Conservation (phyloP, 352 stramenopile genomes). For the Phytophthora megakarya region DNA sequence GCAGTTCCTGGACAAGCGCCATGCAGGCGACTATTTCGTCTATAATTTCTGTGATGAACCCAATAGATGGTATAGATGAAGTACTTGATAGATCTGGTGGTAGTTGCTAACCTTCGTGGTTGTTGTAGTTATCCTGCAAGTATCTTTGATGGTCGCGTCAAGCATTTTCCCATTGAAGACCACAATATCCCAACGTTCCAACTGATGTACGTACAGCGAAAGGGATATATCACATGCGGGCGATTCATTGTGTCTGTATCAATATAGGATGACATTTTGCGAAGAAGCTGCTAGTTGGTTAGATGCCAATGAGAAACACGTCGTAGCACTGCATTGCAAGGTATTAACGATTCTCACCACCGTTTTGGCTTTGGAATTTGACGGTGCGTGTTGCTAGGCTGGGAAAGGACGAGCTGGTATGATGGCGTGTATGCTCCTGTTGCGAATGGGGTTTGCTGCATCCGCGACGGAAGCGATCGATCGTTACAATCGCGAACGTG, state of each 20-base stretch:
- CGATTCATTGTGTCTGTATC: not conserved
- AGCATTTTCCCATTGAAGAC: slow-evolving; percentile 72
- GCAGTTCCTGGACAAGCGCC: slow-evolving; percentile 54
- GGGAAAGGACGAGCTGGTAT: slow-evolving; percentile 77
- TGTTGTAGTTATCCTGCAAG: slow-evolving; percentile 49
- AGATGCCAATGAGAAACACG: slow-evolving; percentile 36
- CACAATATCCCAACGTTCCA: slow-evolving; percentile 75
- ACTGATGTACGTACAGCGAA: slow-evolving; percentile 48
- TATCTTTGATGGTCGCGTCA: slow-evolving; percentile 53
- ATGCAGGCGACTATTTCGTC: slow-evolving; percentile 66
- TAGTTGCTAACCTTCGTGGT: not conserved
- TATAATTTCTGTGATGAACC: slow-evolving; percentile 79
- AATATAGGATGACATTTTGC: slow-evolving; percentile 65
- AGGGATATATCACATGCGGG: not conserved
- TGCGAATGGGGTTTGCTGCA: slow-evolving; percentile 60
- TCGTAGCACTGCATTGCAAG: slow-evolving; percentile 81
- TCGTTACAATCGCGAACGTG: slow-evolving; percentile 69
- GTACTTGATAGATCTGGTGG: not conserved
- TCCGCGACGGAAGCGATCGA: slow-evolving; percentile 59
- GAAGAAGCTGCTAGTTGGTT: slow-evolving; percentile 74
- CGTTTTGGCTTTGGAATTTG: not conserved
- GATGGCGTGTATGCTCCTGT: slow-evolving; percentile 80
- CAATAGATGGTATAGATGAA: slow-evolving; percentile 42
- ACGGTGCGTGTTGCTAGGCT: slow-evolving; percentile 31
- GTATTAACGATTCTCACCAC: slow-evolving; percentile 8